A percentile compares a stretch with the other conserved stretches of the same genome.
phyloP scores from a whole-genome alignment of 1,284 basidiomycete species.

The Phellopilus nigrolimitatus region DNA sequence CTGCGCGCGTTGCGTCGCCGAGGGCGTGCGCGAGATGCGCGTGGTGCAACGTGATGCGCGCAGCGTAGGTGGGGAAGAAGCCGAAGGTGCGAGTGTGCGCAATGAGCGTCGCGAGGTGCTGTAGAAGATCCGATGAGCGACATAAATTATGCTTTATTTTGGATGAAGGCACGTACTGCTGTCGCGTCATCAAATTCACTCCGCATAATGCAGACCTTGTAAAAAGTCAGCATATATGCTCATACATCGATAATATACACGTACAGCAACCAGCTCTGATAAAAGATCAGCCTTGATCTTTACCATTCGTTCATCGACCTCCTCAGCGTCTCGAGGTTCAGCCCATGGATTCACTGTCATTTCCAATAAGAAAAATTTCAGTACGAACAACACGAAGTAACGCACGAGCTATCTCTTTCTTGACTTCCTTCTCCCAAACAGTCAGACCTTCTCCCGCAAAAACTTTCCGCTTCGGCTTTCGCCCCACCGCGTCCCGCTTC shows the following conservation, averaged over 20 bases:
- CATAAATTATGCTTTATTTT: too few species aligned
- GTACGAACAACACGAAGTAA: conserved; percentile 12
- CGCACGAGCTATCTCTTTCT: conserved; percentile 31
- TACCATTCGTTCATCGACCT: conserved; percentile 46
- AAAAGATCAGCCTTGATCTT: conserved; percentile 65
- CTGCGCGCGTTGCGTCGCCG: conserved; percentile 43
- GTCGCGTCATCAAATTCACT: conserved; percentile 63
- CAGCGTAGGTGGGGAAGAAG: conserved; percentile 52
- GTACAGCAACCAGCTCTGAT: conserved; percentile 58
- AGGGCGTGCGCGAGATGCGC: conserved; percentile 67
- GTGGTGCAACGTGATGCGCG: conserved; percentile 61
- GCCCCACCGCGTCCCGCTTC: conserved; percentile 66
- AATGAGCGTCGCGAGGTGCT: conserved; percentile 52
- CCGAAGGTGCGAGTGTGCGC: conserved; percentile 54
- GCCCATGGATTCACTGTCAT: conserved; percentile 43
- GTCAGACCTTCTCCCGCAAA: conserved; percentile 63
- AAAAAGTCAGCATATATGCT: not conserved
- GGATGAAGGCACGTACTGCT: conserved; percentile 32
- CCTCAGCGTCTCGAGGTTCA: conserved; percentile 44
- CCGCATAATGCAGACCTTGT: conserved; percentile 58
- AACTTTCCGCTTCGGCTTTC: conserved; percentile 63
- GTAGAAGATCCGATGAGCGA: too few species aligned
- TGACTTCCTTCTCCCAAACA: conserved; percentile 43
- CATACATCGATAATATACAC: conserved; percentile 24
- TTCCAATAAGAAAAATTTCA: not conserved